A percentile compares a stretch with the other conserved stretches of the same genome.
phyloP scores from a whole-genome alignment of 2,329 filamentous ascomycete genomes.

The Triangularia verruculosa region DNA sequence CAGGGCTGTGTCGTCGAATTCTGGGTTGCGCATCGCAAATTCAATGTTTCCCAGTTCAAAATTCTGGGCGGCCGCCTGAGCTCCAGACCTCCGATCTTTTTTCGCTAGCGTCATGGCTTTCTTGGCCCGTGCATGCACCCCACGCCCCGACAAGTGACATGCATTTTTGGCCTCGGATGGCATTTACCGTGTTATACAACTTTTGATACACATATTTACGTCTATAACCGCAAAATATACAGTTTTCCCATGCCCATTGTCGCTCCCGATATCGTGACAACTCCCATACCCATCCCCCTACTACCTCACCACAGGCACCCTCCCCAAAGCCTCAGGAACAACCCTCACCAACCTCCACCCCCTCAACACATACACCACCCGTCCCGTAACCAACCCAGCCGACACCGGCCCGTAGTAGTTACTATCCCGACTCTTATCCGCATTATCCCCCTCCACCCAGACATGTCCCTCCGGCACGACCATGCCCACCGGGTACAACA shows the following conservation, averaged over 20 bases:
- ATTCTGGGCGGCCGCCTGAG: constrained; percentile 15
- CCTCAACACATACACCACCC: constrained; percentile 68
- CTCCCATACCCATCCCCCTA: neutral
- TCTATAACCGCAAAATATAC: neutral
- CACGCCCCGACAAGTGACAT: neutral
- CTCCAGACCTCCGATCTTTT: constrained; percentile 13
- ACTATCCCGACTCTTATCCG: constrained; percentile 71
- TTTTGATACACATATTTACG: neutral
- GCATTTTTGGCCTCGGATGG: neutral
- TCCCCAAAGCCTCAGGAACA: constrained; percentile 25
- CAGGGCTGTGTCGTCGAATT: neutral
- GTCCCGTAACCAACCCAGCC: constrained; percentile 70
- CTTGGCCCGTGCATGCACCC: constrained; percentile 13
- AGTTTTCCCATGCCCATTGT: neutral
- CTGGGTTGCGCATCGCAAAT: constrained; percentile 12
- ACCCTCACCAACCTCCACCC: constrained; percentile 46
- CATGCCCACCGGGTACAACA: constrained; percentile 62
- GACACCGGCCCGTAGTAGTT: constrained; percentile 87
- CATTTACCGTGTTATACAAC: neutral
- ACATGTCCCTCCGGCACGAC: constrained; percentile 79
- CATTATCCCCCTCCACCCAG: constrained; percentile 88
- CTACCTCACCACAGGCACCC: constrained; percentile 33
- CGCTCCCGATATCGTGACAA: neutral
- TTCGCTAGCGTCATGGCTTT: constrained; percentile 10
- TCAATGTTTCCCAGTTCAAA: constrained; percentile 18